Percentiles rank a stretch among this genome's conserved stretches.
Evolutionary conservation across 2,329 filamentous ascomycete genomes (phyloP).

Genomic region (Graphiopsis chlorocephala): DNA sequence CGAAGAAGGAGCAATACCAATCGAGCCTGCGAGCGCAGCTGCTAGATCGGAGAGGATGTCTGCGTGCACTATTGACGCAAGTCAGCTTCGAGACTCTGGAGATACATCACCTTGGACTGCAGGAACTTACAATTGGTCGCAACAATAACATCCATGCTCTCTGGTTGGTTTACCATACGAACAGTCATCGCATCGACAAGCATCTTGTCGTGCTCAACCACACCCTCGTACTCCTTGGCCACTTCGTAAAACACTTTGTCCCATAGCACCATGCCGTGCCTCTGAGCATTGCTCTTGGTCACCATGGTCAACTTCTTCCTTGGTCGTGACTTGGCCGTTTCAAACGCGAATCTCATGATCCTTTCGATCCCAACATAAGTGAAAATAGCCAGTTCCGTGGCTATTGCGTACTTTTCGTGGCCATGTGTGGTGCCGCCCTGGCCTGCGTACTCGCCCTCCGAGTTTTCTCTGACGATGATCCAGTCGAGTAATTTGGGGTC

Average conservation of each 20-base stretch:
- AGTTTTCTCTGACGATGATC: slow-evolving; percentile 50
- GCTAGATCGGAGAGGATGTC: slow-evolving; percentile 63
- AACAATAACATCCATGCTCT: slow-evolving; percentile 47
- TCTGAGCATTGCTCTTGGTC: slow-evolving; percentile 49
- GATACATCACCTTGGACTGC: not conserved
- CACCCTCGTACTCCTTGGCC: slow-evolving; percentile 45
- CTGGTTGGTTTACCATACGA: slow-evolving; percentile 47
- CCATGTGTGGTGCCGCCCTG: slow-evolving; percentile 46
- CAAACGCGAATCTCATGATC: slow-evolving; percentile 50
- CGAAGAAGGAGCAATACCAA: slow-evolving; percentile 69
- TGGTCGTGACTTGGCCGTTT: slow-evolving; percentile 43
- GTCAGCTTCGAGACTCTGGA: slow-evolving; percentile 13
- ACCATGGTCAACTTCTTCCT: slow-evolving; percentile 50
- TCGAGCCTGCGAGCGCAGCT: slow-evolving; percentile 66
- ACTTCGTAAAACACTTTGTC: slow-evolving; percentile 48
- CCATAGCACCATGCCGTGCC: slow-evolving; percentile 51
- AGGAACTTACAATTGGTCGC: slow-evolving; percentile 49
- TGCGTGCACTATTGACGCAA: slow-evolving; percentile 28
- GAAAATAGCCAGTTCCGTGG: slow-evolving; percentile 49
- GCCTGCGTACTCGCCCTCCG: slow-evolving; percentile 49
- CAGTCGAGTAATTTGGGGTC: slow-evolving; percentile 43
- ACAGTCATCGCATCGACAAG: slow-evolving; percentile 51
- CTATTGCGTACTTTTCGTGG: slow-evolving; percentile 39
- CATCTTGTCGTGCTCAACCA: slow-evolving; percentile 48
- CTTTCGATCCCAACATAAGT: slow-evolving; percentile 45